A percentile compares a stretch with the other conserved stretches of the same genome.
These are phyloP conservation scores for Aquilaria agallochum DNA, from an alignment of 441 rosid genomes.

Conservation along the genomic window DNA sequence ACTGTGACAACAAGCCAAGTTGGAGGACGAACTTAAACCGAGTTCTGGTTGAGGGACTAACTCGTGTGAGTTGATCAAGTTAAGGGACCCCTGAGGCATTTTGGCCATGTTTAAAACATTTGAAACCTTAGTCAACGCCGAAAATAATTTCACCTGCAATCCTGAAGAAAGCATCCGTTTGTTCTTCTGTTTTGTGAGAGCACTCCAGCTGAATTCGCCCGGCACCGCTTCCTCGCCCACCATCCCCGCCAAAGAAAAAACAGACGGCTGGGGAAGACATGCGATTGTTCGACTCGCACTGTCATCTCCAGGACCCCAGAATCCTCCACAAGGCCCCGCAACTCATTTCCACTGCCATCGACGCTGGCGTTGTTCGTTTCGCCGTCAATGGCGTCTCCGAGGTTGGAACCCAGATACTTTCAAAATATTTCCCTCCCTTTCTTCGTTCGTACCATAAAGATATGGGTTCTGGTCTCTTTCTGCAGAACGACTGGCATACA, in stretches of 20 bases:
- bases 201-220: too few species aligned
- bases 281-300: constrained; percentile 83
- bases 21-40: too few species aligned
- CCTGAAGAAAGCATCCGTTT: too few species aligned
- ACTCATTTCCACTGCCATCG: constrained; percentile 51
- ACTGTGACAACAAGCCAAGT: too few species aligned
- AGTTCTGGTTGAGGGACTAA: too few species aligned
- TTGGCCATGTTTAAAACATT: too few species aligned
- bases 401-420: constrained; percentile 18
- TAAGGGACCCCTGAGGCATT: too few species aligned
- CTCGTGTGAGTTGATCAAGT: too few species aligned
- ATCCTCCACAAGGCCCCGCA: constrained; percentile 45
- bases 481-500: constrained; percentile 74
- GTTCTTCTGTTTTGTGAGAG: too few species aligned
- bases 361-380: constrained; percentile 56
- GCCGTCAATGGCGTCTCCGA: constrained; percentile 87
- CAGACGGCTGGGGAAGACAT: constrained; percentile 12
- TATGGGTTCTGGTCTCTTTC: background rate
- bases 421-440: background rate
- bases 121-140: too few species aligned
- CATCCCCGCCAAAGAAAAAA: background rate
- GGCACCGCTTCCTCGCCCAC: too few species aligned
- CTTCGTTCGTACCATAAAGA: background rate
- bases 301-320: constrained; percentile 93
- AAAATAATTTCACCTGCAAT: too few species aligned